These are phyloP conservation scores for Pochonia chlamydosporia DNA, from an alignment of 2,329 filamentous ascomycete species.

Conservation along the genomic window DNA sequence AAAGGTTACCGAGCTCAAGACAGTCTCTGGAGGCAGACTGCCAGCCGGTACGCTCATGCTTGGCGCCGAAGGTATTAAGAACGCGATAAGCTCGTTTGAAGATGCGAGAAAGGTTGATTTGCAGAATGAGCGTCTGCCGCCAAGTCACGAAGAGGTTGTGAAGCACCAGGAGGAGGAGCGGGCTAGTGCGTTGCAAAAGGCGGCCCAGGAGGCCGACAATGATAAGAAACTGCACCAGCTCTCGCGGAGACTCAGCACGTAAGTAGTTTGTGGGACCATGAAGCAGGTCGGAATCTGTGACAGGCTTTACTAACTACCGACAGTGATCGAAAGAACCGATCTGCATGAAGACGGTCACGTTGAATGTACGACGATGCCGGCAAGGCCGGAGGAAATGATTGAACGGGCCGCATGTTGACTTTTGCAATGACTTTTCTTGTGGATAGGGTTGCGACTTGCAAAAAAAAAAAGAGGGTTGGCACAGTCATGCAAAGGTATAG, in stretches of 20 bases:
- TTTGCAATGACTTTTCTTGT: background rate
- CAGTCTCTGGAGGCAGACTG: conserved; percentile 83
- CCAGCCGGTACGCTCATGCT: conserved; percentile 96
- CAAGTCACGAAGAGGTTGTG: conserved; percentile 85
- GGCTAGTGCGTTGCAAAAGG: conserved; percentile 77
- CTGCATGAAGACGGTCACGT: conserved; percentile 3
- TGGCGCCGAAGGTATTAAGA: conserved; percentile 96
- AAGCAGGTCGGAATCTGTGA: background rate
- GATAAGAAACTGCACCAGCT: conserved; percentile 82
- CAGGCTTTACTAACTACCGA: conserved; percentile 3
- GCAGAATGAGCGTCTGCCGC: conserved; percentile 91
- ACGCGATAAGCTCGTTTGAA: conserved; percentile 94
- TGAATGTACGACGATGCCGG: background rate
- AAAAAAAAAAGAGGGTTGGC: background rate
- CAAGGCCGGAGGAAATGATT: background rate
- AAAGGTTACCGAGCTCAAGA: conserved; percentile 95
- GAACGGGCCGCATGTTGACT: background rate
- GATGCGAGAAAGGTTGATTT: conserved; percentile 95
- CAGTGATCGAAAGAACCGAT: conserved; percentile 27
- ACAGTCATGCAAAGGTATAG: background rate
- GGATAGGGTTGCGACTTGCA: background rate
- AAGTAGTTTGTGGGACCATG: conserved; percentile 11
- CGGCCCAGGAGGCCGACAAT: conserved; percentile 83
- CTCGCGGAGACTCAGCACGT: conserved; percentile 94
- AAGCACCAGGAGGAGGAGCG: conserved; percentile 77